Evolutionary conservation across 257 asterid genomes (phyloP).

Genomic region (Echites panduratus): DNA sequence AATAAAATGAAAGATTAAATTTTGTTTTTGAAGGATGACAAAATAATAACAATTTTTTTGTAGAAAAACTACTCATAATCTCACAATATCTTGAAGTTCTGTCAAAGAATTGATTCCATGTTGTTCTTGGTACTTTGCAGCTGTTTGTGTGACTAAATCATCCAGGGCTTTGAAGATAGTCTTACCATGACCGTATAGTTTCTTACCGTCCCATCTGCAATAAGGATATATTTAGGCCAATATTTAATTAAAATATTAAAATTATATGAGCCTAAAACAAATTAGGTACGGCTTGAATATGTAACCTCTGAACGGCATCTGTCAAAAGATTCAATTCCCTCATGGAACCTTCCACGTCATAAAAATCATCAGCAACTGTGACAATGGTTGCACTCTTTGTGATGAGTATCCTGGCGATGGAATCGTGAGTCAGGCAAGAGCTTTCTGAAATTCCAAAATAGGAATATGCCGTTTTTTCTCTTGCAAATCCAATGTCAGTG

Average conservation of each 20-base stretch:
- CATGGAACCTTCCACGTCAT: constrained; percentile 49
- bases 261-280: too few species aligned
- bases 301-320: constrained; percentile 40
- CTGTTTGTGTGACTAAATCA: constrained; percentile 33
- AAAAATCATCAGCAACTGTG: constrained; percentile 57
- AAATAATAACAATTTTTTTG: too few species aligned
- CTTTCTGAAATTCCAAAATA: constrained; percentile 45
- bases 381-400: constrained; percentile 46
- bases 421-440: constrained; percentile 31
- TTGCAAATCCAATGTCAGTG: constrained; percentile 57
- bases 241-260: too few species aligned
- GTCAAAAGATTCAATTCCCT: constrained; percentile 37
- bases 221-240: too few species aligned
- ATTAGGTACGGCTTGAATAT: too few species aligned
- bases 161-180: constrained; percentile 54
- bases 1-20: too few species aligned
- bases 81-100: constrained; percentile 38
- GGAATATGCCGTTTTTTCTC: constrained; percentile 44
- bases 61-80: constrained; percentile 15
- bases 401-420: constrained; percentile 27
- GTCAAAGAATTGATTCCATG: constrained; percentile 16
- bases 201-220: constrained; percentile 53
- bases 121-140: constrained; percentile 17
- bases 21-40: too few species aligned
- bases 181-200: constrained; percentile 46